Evolutionary conservation across 2,329 filamentous ascomycete genomes (phyloP).

Genomic region (Fusarium bactridioides): DNA sequence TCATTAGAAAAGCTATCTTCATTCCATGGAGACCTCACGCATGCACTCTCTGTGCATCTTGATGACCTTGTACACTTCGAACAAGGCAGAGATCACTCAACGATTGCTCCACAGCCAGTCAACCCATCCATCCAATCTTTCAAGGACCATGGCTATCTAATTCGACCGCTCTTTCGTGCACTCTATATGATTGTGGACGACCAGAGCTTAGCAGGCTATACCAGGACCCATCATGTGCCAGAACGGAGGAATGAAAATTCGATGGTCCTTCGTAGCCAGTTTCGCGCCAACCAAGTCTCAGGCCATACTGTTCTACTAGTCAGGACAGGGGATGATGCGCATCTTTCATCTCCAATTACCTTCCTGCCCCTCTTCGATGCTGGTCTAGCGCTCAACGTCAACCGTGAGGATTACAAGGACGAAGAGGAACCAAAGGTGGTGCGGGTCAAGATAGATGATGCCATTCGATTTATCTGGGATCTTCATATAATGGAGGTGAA

Average conservation of each 20-base stretch:
- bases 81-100: not conserved
- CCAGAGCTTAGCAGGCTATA: not conserved
- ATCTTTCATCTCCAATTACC: not conserved
- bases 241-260: not conserved
- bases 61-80: not conserved
- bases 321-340: accelerated
- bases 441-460: not conserved
- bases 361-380: not conserved
- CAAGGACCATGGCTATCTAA: not conserved
- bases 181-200: not conserved
- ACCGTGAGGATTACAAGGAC: not conserved
- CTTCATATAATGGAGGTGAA: accelerated
- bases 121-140: not conserved
- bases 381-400: not conserved
- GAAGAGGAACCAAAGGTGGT: not conserved
- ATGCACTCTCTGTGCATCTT: not conserved
- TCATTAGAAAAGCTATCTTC: not conserved
- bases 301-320: not conserved
- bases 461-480: not conserved
- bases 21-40: not conserved
- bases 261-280: not conserved
- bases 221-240: accelerated
- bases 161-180: not conserved
- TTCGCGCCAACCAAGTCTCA: not conserved
- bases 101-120: too few relatives aligned